Percentiles rank a stretch among this genome's conserved stretches.
phyloP scores from a whole-genome alignment of 441 rosid genomes.

The Erodium texanum region DNA sequence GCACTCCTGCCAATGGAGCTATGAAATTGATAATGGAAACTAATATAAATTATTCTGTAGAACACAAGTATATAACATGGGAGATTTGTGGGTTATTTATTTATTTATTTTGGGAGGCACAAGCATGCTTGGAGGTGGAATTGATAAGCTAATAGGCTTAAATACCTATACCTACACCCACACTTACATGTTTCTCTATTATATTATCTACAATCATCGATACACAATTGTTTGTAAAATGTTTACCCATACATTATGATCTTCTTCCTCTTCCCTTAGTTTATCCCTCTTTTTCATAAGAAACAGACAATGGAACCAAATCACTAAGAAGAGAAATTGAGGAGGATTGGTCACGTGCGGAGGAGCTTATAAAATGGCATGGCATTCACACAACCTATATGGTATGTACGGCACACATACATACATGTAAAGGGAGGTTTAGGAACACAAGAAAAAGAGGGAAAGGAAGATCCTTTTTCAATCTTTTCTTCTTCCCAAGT shows the following conservation, averaged over 20 bases:
- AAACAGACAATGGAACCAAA: too few species aligned
- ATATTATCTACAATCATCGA: conserved; percentile 47
- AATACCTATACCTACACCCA: too few species aligned
- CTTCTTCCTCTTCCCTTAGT: not conserved
- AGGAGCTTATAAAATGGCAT: conserved; percentile 1
- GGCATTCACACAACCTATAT: too few species aligned
- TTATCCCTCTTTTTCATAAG: not conserved
- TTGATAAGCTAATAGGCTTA: conserved; percentile 32
- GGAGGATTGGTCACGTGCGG: not conserved
- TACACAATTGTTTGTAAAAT: conserved; percentile 34
- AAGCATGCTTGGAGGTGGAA: conserved; percentile 20
- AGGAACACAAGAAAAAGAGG: not conserved
- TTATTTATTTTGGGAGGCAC: conserved; percentile 15
- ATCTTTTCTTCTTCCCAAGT: not conserved
- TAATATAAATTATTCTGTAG: too few species aligned
- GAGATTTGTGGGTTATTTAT: too few species aligned
- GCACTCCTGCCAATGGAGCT: too few species aligned
- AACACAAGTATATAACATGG: too few species aligned
- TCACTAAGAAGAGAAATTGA: too few species aligned
- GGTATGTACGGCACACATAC: too few species aligned
- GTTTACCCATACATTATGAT: not conserved
- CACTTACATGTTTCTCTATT: conserved; percentile 22
- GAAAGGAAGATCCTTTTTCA: conserved; percentile 5
- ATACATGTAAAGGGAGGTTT: not conserved
- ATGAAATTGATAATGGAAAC: too few species aligned